Evolutionary conservation across 2,329 filamentous ascomycete genomes (phyloP).

Genomic region (Lachnellula hyalina): DNA sequence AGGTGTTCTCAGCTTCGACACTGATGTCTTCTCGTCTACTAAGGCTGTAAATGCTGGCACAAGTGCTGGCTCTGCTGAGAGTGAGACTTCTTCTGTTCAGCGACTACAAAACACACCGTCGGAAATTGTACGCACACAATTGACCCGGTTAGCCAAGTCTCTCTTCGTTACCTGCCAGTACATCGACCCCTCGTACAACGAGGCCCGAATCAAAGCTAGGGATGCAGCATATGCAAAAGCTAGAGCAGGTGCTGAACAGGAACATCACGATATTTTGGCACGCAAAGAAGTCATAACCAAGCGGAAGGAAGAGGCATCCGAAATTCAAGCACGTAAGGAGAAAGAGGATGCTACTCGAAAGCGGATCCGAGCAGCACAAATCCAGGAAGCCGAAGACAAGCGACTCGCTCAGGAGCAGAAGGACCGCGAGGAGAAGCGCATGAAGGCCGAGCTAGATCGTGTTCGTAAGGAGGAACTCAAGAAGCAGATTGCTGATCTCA

Average conservation of each 20-base stretch:
- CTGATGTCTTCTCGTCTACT: conserved; percentile 94
- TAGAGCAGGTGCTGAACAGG: conserved; percentile 82
- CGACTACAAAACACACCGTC: conserved; percentile 95
- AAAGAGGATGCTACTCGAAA: conserved; percentile 89
- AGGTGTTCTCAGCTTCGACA: conserved; percentile 93
- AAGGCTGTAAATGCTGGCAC: conserved; percentile 87
- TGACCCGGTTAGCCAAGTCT: conserved; percentile 84
- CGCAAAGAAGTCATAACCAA: conserved; percentile 91
- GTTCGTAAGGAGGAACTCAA: conserved; percentile 91
- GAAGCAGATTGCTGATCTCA: conserved; percentile 86
- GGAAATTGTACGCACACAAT: conserved; percentile 93
- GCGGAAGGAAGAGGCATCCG: conserved; percentile 93
- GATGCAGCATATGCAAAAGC: conserved; percentile 76
- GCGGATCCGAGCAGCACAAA: conserved; percentile 76
- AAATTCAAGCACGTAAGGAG: conserved; percentile 80
- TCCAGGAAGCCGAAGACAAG: conserved; percentile 84
- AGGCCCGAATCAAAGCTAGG: conserved; percentile 72
- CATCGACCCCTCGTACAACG: conserved; percentile 84
- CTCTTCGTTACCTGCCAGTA: conserved; percentile 94
- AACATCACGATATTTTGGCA: conserved; percentile 78
- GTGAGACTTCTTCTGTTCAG: conserved; percentile 79
- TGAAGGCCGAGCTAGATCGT: conserved; percentile 82
- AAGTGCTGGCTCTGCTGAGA: conserved; percentile 79
- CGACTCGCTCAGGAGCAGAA: conserved; percentile 88
- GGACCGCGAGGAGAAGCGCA: conserved; percentile 79